A percentile compares a stretch with the other conserved stretches of the same genome.
phyloP scores from a whole-genome alignment of 2,329 filamentous ascomycete genomes.

The Fusarium piperis region DNA sequence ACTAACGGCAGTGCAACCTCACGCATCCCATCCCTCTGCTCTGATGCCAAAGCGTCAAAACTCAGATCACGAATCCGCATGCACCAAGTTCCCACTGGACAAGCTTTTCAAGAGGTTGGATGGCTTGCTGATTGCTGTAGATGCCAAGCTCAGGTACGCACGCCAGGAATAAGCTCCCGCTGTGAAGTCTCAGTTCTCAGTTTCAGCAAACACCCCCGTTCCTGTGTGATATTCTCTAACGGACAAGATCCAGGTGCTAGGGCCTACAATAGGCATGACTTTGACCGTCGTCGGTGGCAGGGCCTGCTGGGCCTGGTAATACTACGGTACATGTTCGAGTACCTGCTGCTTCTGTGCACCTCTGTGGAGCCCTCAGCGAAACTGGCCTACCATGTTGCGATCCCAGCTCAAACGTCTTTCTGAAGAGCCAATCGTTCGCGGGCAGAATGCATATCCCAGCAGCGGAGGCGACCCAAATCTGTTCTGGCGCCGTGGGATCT shows the following conservation, averaged over 20 bases:
- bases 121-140: conserved; percentile 7
- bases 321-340: conserved; percentile 18
- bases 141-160: conserved; percentile 35
- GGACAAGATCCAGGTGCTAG: conserved; percentile 29
- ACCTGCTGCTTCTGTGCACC: conserved; percentile 30
- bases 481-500: conserved; percentile 41
- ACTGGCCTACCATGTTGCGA: conserved; percentile 10
- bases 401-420: conserved; percentile 24
- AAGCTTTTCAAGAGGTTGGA: conserved; percentile 12
- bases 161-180: conserved; percentile 29
- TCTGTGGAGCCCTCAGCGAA: conserved; percentile 17
- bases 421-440: conserved; percentile 30
- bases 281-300: conserved; percentile 33
- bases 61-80: background rate
- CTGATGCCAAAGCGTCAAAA: conserved; percentile 13
- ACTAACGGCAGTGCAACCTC: conserved; percentile 27
- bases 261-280: conserved; percentile 21
- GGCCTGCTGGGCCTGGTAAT: conserved; percentile 19
- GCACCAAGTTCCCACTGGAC: background rate
- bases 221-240: conserved; percentile 14
- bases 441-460: conserved; percentile 27
- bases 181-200: conserved; percentile 26
- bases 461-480: conserved; percentile 40
- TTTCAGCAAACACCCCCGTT: conserved; percentile 12
- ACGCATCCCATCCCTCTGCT: background rate